These are phyloP conservation scores for Alternaria panax DNA, from an alignment of 2,329 filamentous ascomycete genomes.

Conservation along the genomic window DNA sequence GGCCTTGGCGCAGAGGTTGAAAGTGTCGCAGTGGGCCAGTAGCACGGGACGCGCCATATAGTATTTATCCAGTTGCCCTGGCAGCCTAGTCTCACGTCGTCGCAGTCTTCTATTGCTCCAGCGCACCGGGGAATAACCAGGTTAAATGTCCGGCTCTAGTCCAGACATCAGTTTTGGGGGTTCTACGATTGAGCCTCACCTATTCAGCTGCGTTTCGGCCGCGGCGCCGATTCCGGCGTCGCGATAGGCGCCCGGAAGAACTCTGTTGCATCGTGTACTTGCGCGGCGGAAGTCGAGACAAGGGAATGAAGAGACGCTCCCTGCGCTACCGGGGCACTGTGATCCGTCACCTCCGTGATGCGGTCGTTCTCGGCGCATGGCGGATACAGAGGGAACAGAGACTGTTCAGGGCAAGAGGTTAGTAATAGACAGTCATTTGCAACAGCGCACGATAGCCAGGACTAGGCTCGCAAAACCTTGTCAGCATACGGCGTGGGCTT, in stretches of 20 bases:
- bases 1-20: slow-evolving; percentile 6
- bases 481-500: slow-evolving; percentile 10
- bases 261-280: slow-evolving; percentile 15
- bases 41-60: neutral
- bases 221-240: slow-evolving; percentile 32
- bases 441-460: neutral
- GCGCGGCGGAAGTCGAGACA: slow-evolving; percentile 3
- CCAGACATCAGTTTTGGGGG: slow-evolving; percentile 5
- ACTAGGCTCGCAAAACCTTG: slow-evolving; percentile 1
- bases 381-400: slow-evolving; percentile 4
- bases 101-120: neutral
- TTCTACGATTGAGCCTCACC: slow-evolving; percentile 25
- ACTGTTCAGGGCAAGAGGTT: slow-evolving; percentile 12
- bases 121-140: slow-evolving; percentile 24
- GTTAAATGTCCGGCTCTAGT: slow-evolving; percentile 29
- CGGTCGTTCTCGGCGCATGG: slow-evolving; percentile 17
- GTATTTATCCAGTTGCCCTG: slow-evolving; percentile 17
- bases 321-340: slow-evolving; percentile 10
- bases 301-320: slow-evolving; percentile 1
- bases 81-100: slow-evolving; percentile 13
- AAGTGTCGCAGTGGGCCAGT: too few species aligned
- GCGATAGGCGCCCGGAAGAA: slow-evolving; percentile 35
- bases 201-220: slow-evolving; percentile 31
- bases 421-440: slow-evolving; percentile 19
- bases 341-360: slow-evolving; percentile 2